Evolutionary conservation across 176 grass and related monocot species (phyloP), one percentile per base, ranked within the genome.

Genomic region (Coix lacrymajobi): DNA sequence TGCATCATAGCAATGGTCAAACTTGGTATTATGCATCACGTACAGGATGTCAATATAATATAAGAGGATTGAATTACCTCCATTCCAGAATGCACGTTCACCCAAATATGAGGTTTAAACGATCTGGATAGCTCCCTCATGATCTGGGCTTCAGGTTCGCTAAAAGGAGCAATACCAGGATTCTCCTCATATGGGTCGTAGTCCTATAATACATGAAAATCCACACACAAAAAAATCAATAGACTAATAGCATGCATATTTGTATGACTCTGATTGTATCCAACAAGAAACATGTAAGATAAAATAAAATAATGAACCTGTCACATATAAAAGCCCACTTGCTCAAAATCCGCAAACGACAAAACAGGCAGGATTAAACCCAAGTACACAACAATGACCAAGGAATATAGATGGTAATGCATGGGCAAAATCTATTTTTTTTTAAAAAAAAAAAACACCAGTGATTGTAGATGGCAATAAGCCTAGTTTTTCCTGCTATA

Each of bases 31-130:
- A 49, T 10, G 15, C 45, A 28, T 48, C 70, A 19, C 3, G 2
- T 11, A 31, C n/a, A 71, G 8, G 43, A 31, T 48, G 29, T 4
- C 16, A 19, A 17, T 41, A 72, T 25, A 48, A 75, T 31, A 46
- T 25, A 39, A 28, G 68, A 77, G 13, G 64, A 61, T 58, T 64
- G 32, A 12, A 60, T 85, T 93, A 96, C 96, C 92, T 99, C 96
- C 91, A 96, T 99, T 87, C 96, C 96, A 70, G 96, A 99, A 76
- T 99, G 96, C 72, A 99, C 89, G 85, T 94, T 93, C 36, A 93
- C 87, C 96, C 96, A 99, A 73, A 99, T 90, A 93, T 99, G 96
- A 17, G 96, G 96, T 86, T 93, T 87, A 79, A 96, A 99, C 58
- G 93, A 93, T 57, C 79, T 83, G n/a, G 96, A 76, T 72, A 99